These are phyloP conservation scores for Colletotrichum coccodes DNA, from an alignment of 2,329 filamentous ascomycete species.

Conservation along the genomic window DNA sequence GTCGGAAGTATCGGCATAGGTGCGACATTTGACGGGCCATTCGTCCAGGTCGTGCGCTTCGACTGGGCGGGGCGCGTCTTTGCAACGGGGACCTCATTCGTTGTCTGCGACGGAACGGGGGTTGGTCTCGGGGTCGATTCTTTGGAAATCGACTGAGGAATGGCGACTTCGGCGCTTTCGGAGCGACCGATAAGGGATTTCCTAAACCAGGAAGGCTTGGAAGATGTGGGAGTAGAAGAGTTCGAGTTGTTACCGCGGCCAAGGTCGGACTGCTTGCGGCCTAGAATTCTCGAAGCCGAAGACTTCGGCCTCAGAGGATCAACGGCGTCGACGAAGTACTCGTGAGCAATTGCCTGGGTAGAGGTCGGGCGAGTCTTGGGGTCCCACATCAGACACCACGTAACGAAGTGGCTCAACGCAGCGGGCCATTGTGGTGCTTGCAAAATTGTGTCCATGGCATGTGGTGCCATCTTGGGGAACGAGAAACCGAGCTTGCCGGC, in stretches of 20 bases:
- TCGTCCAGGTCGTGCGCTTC: constrained; percentile 95
- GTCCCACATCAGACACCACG: constrained; percentile 99
- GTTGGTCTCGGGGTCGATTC: constrained; percentile 58
- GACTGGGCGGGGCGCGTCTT: constrained; percentile 65
- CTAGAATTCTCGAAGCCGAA: constrained; percentile 83
- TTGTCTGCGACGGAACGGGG: constrained; percentile 53
- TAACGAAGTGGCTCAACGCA: constrained; percentile 90
- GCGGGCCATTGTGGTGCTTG: constrained; percentile 91
- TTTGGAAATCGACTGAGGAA: constrained; percentile 57
- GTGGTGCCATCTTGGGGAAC: constrained; percentile 99
- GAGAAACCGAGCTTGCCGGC: constrained; percentile 98
- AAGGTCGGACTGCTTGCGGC: constrained; percentile 90
- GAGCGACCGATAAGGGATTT: constrained; percentile 90
- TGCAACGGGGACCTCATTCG: constrained; percentile 51
- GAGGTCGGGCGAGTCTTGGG: constrained; percentile 92
- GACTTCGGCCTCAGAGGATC: constrained; percentile 95
- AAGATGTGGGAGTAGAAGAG: constrained; percentile 67
- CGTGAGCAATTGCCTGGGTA: constrained; percentile 91
- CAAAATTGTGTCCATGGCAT: constrained; percentile 94
- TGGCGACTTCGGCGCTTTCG: constrained; percentile 72
- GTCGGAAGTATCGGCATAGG: constrained; percentile 97
- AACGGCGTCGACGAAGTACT: constrained; percentile 92
- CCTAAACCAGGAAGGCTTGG: constrained; percentile 96
- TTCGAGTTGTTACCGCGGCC: constrained; percentile 73
- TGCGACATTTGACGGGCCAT: constrained; percentile 80